A percentile compares a stretch with the other conserved stretches of the same genome.
These are phyloP conservation scores for Acer negundo DNA, from an alignment of 345 rosid species.

Conservation along the genomic window DNA sequence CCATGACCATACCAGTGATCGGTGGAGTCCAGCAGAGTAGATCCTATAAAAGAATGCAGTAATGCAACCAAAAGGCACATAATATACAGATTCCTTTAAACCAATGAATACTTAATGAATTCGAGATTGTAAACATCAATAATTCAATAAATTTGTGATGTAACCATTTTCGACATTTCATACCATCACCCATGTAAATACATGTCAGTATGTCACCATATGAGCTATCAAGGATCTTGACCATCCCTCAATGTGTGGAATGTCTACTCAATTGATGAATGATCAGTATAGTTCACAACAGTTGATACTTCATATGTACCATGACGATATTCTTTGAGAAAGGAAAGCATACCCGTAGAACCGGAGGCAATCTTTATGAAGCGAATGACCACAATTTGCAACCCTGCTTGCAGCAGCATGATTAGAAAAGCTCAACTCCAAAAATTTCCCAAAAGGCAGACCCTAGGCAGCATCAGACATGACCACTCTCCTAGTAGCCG, in stretches of 20 bases:
- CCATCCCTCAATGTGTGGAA: background rate
- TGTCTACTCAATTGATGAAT: background rate
- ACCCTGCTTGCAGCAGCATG: slow-evolving; percentile 99
- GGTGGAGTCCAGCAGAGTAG: slow-evolving; percentile 3
- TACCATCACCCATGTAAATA: background rate
- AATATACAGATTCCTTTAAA: slow-evolving; percentile 1
- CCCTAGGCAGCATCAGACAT: slow-evolving; percentile 99
- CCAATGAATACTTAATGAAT: background rate
- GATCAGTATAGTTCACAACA: slow-evolving; percentile 1
- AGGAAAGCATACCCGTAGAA: slow-evolving; percentile 78
- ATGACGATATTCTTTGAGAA: slow-evolving; percentile 8
- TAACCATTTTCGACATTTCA: background rate
- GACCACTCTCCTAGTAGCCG: slow-evolving; percentile 87
- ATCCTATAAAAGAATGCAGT: background rate
- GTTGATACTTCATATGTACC: background rate
- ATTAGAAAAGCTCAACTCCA: slow-evolving; percentile 98
- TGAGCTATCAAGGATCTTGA: background rate
- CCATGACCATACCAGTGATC: background rate
- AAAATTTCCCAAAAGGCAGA: slow-evolving; percentile 89
- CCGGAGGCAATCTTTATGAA: slow-evolving; percentile 98
- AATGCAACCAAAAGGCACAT: background rate
- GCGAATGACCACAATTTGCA: slow-evolving; percentile 97
- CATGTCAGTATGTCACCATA: background rate
- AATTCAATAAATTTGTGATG: background rate
- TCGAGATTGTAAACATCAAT: background rate